These are phyloP conservation scores for Ilex asprella DNA, from an alignment of 257 asterid species.

Conservation along the genomic window DNA sequence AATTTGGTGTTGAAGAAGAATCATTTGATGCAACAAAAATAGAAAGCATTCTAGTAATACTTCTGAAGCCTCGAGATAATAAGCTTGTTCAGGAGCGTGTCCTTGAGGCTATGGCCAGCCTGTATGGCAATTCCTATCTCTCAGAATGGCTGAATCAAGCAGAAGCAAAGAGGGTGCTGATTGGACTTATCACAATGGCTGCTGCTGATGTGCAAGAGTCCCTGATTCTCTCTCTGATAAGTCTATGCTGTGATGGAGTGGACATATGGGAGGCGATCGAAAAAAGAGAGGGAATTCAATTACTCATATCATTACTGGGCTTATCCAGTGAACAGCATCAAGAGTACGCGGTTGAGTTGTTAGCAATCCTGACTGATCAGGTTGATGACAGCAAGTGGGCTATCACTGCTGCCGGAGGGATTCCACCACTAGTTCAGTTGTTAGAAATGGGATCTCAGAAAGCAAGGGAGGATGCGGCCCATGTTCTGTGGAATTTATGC, in stretches of 20 bases:
- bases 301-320: constrained; percentile 68
- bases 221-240: constrained; percentile 48
- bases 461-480: constrained; percentile 62
- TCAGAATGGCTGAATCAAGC: constrained; percentile 40
- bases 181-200: constrained; percentile 76
- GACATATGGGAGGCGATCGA: constrained; percentile 81
- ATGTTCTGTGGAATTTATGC: constrained; percentile 62
- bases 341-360: constrained; percentile 75
- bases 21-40: constrained; percentile 39
- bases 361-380: constrained; percentile 66
- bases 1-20: constrained; percentile 29
- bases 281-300: constrained; percentile 85
- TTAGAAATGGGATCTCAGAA: constrained; percentile 65
- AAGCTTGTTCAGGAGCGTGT: constrained; percentile 76
- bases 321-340: constrained; percentile 76
- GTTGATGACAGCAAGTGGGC: constrained; percentile 97
- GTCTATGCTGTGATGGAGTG: constrained; percentile 47
- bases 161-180: constrained; percentile 66
- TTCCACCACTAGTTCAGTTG: constrained; percentile 81
- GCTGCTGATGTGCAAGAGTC: constrained; percentile 62
- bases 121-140: constrained; percentile 50
- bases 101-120: constrained; percentile 80
- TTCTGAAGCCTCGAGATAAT: constrained; percentile 80
- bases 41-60: constrained; percentile 55
- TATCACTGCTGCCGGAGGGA: constrained; percentile 91